Evolutionary conservation across 1,284 basidiomycete genomes (phyloP).

Genomic region (Malassezia equina): DNA sequence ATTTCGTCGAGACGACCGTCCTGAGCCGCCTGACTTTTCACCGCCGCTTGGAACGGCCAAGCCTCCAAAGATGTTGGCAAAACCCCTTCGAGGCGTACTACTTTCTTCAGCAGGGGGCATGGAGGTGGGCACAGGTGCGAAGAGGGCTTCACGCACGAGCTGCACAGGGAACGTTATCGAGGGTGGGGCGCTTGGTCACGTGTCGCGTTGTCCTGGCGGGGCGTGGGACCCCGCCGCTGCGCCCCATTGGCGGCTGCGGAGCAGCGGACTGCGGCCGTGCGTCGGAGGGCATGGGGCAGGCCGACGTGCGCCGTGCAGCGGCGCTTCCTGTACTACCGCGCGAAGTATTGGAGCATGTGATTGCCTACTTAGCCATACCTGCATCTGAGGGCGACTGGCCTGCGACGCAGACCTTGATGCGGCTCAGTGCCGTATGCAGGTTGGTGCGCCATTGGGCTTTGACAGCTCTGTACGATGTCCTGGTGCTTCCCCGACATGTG

Average conservation of each 20-base stretch:
- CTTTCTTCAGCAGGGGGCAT: not conserved
- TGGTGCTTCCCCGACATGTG: conserved; percentile 42
- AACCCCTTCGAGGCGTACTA: not conserved
- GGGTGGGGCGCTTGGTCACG: not conserved
- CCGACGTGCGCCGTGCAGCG: not conserved
- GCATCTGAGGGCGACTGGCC: conserved; percentile 25
- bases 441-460: conserved; percentile 32
- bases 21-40: not conserved
- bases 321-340: conserved; percentile 26
- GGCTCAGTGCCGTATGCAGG: conserved; percentile 26
- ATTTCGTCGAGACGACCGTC: not conserved
- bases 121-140: too few species aligned
- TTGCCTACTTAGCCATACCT: conserved; percentile 22
- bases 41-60: not conserved
- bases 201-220: not conserved
- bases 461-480: conserved; percentile 26
- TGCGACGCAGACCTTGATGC: conserved; percentile 23
- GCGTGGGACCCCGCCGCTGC: not conserved
- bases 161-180: not conserved
- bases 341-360: conserved; percentile 29
- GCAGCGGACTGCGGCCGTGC: not conserved
- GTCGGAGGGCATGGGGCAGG: not conserved
- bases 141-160: not conserved
- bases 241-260: not conserved
- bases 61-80: conserved; percentile 4